Base-by-base conservation (phyloP, 1,284 basidiomycete species). In the Trametes hirsuta region DNA sequence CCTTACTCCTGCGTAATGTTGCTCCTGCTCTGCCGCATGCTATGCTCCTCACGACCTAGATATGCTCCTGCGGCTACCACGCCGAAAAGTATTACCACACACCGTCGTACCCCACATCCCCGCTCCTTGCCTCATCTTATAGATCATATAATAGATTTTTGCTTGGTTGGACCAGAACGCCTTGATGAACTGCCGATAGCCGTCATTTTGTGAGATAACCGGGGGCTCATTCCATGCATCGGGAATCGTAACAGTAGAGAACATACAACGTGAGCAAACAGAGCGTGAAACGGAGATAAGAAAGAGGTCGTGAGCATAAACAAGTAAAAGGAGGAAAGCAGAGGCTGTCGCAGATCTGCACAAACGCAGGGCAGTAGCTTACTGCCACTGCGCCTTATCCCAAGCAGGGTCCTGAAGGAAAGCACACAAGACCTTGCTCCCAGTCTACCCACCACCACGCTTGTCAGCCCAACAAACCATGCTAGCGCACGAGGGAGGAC, bases 351-450 rank as follows among this genome's bases (percentile, higher is more conserved):
- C 18, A 36, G n/a, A 6, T 18, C 18, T 6, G 22, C 18, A 14
- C n/a, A 34, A 22, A 42, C 36, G 47, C 35, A 37, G 41, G 21
- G 45, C 18, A 47, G 24, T 12, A 40, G 36, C 49, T 49, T 56
- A 65, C 59, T 65, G 64, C 90, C 90, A 93, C 71, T 91, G 88
- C 2, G 82, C 65, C 75, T 85, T 91, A 64, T 93, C 91, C 92
- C 92, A 94, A 62, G 83, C 83, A 44, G 92, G 91, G 74, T 94
- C 91, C 78, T 99, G 97, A 47, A 99, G 79, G 79, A 99, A 99
- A 6, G 96, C 96, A 66, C 94, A 96, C 15, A 99, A 81, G 6
- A 98, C 95, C 75, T 98, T 98, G 77, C 93, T 96, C 39, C 97
- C 97, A 0, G 97, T 99, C 93, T 96, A 67, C 3, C 6, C 24